Evolutionary conservation across 768 basidiomycete genomes (phyloP), one percentile per base, ranked within the genome.

Genomic region (Tephrocybe sp.): DNA sequence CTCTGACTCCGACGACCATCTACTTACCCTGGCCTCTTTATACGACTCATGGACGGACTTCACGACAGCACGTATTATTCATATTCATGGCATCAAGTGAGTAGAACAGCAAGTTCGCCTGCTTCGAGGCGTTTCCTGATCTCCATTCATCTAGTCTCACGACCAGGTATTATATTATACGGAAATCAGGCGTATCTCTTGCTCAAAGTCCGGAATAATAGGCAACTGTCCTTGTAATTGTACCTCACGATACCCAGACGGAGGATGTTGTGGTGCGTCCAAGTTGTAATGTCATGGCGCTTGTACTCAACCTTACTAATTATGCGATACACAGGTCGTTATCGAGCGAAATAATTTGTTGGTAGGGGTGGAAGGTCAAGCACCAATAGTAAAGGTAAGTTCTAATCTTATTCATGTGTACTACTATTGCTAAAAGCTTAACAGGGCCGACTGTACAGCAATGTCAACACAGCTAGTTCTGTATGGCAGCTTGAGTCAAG

Each of bases 31-130:
- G 32, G 32, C 19, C 39, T 19, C 41, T 16, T 6, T 51, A 49
- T 16, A 39, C 57, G 47, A 40, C 49, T 49, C 41, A 77, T 75
- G 75, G 69, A 69, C 49, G 67, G 62, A 59, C 70, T 69, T 59
- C 72, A 67, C 53, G 70, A 72, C 52, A 60, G 65, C 22, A 66
- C 65, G 14, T 71, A 73, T 54, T 75, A 72, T 48, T 72, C 76
- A 1, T 92, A 92, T 60, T 89, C 89, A 56, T 92, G 89, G 89
- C 90, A 92, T 68, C 89, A 92, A 81, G 89, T 89, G 61, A 55
- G 78, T 35, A 12, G 31, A 66, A 45, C 14, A 26, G 39, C 43
- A 46, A 45, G 55, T 41, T 54, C 58, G 44, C 60, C 52, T 53
- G 31, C 57, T 54, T 31, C 33, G 33, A 47, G 45, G 36, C 17